These are phyloP conservation scores for Saccharomycopsis guyanensis DNA, from an alignment of 805 yeast genomes.

Conservation along the genomic window DNA sequence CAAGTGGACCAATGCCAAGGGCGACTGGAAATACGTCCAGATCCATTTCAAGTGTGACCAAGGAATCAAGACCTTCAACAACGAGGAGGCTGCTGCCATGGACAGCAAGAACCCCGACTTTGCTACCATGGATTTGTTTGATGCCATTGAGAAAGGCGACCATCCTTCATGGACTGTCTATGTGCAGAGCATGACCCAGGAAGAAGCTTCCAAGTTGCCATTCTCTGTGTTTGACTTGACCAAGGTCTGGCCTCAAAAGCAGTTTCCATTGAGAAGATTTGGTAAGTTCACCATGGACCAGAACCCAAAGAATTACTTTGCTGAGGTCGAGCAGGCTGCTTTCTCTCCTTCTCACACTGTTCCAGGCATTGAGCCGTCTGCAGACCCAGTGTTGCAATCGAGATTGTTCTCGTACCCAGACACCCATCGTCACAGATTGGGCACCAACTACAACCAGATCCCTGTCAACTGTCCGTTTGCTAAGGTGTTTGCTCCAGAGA, in stretches of 20 bases:
- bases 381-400: constrained; percentile 79
- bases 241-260: constrained; percentile 85
- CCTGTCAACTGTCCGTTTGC: constrained; percentile 85
- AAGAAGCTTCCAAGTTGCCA: constrained; percentile 64
- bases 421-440: constrained; percentile 75
- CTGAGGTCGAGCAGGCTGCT: constrained; percentile 82
- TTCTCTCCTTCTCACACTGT: constrained; percentile 82
- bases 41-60: constrained; percentile 67
- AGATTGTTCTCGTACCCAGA: constrained; percentile 79
- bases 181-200: constrained; percentile 80
- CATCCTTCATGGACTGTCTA: constrained; percentile 80
- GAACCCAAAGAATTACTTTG: constrained; percentile 81
- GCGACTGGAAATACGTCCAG: constrained; percentile 74
- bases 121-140: constrained; percentile 73
- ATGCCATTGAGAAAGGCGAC: constrained; percentile 70
- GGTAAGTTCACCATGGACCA: constrained; percentile 75
- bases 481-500: constrained; percentile 55
- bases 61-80: constrained; percentile 44
- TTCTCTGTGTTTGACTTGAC: constrained; percentile 87
- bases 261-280: constrained; percentile 79
- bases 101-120: constrained; percentile 78
- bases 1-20: constrained; percentile 69
- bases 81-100: constrained; percentile 60
- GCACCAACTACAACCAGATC: constrained; percentile 69
- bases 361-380: constrained; percentile 75